A percentile compares a stretch with the other conserved stretches of the same genome.
phyloP scores from a whole-genome alignment of 805 yeast genomes.

The Lipomyces mesembrius region DNA sequence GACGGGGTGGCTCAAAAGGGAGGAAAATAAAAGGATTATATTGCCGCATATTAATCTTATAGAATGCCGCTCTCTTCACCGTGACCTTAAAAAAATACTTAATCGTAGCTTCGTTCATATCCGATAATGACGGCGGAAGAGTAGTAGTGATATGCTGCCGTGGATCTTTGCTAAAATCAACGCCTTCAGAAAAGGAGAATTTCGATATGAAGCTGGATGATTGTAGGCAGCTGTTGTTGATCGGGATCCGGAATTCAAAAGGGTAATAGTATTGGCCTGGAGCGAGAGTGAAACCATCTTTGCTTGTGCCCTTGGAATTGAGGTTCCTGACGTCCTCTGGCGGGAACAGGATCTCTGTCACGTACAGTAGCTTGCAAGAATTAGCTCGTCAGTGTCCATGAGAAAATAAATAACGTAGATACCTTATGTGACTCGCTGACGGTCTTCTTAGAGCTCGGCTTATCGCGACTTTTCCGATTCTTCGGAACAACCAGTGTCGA shows the following conservation, averaged over 20 bases:
- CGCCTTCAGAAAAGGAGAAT: slow-evolving; percentile 20
- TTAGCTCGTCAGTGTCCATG: background rate
- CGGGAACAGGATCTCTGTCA: slow-evolving; percentile 46
- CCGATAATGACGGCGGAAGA: slow-evolving; percentile 46
- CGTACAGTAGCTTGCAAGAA: slow-evolving; percentile 40
- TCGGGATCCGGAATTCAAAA: slow-evolving; percentile 46
- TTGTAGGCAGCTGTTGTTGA: slow-evolving; percentile 37
- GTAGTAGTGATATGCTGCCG: slow-evolving; percentile 35
- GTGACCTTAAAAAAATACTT: slow-evolving; percentile 60
- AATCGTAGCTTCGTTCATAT: slow-evolving; percentile 30
- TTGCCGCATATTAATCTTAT: slow-evolving; percentile 54
- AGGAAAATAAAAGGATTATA: slow-evolving; percentile 58
- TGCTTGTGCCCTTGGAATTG: slow-evolving; percentile 31
- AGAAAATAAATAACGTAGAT: background rate
- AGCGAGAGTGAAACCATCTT: slow-evolving; percentile 44
- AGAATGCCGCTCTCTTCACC: slow-evolving; percentile 57
- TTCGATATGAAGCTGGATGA: slow-evolving; percentile 18
- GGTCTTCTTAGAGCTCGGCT: slow-evolving; percentile 23
- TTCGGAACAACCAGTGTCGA: slow-evolving; percentile 39
- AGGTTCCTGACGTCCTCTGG: slow-evolving; percentile 40
- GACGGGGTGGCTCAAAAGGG: slow-evolving; percentile 49
- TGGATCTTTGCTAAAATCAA: slow-evolving; percentile 31
- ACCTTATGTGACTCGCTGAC: slow-evolving; percentile 39
- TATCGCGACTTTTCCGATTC: slow-evolving; percentile 11
- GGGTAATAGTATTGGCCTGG: slow-evolving; percentile 47